Conservation (phyloP, 495 filamentous ascomycete species). For the Sabuloglossum arenarium region DNA sequence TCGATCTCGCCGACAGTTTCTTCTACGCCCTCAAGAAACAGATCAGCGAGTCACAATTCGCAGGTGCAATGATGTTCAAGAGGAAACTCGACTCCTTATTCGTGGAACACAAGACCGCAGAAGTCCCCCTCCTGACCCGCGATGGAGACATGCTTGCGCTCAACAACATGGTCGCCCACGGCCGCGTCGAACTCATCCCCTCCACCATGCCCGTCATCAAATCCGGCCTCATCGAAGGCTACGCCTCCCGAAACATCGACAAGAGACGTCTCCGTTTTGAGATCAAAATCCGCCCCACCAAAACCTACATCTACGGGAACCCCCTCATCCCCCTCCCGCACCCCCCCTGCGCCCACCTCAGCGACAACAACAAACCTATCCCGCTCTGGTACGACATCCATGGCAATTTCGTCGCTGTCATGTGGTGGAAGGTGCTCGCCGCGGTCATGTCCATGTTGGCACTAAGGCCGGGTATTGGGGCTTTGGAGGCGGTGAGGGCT, state of each 20-base stretch:
- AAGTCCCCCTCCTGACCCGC: slow-evolving; percentile 18
- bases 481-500: slow-evolving; percentile 27
- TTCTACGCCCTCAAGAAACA: slow-evolving; percentile 13
- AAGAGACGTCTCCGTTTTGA: slow-evolving; percentile 40
- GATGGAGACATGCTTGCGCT: slow-evolving; percentile 53
- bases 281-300: slow-evolving; percentile 35
- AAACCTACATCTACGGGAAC: slow-evolving; percentile 37
- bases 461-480: slow-evolving; percentile 33
- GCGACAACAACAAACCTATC: slow-evolving; percentile 16
- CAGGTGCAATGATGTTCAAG: slow-evolving; percentile 17
- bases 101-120: slow-evolving; percentile 13
- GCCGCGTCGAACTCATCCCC: slow-evolving; percentile 32
- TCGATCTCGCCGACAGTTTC: slow-evolving; percentile 12
- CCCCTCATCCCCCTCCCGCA: slow-evolving; percentile 23
- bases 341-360: slow-evolving; percentile 12
- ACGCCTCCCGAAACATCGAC: slow-evolving; percentile 49
- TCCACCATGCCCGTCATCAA: slow-evolving; percentile 40
- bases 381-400: slow-evolving; percentile 73
- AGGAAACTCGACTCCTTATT: slow-evolving; percentile 22
- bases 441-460: slow-evolving; percentile 37
- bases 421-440: slow-evolving; percentile 45
- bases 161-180: slow-evolving; percentile 41
- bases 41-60: slow-evolving; percentile 12
- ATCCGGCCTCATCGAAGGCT: slow-evolving; percentile 53
- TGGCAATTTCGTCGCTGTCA: slow-evolving; percentile 30